Evolutionary conservation across 257 asterid species (phyloP), one percentile per base, ranked within the genome.

Genomic region (Solanum sejunctum): DNA sequence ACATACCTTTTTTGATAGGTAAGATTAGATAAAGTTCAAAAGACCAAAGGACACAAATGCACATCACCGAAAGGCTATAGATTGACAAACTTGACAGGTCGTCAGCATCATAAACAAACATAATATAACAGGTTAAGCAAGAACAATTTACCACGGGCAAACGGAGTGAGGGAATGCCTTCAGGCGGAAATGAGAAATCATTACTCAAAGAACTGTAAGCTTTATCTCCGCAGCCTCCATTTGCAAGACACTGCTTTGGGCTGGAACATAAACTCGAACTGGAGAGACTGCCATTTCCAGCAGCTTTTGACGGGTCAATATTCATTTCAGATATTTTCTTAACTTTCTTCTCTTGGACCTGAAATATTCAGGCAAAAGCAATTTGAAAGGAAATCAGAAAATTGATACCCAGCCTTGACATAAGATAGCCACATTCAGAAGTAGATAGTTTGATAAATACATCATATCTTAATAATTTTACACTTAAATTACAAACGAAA

Each of bases 111-210:
- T 52, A 78, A 78, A 78, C 60, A 78, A 78, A 78, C 47, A 52
- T 52, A 54, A 52, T 54, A 78, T 78, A 17, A 78, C 5, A 28
- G 51, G 66, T 86, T 87, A 87, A 85, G 85, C 84, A 89, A 91
- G 92, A 91, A 92, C 91, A 94, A 88, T 85, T 91, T 91, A 94
- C 98, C 98, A 93, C 92, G 69, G 98, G 98, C 83, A 94, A 93
- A 79, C 92, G 93, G 56, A 93, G 89, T 12, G 92, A 87, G 73
- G 92, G 87, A 83, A 90, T 87, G 82, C 92, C 94, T 23, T 92
- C 95, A 21, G 90, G 91, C 4, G 89, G 93, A 85, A 89, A 89
- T 83, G 90, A 84, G 32, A 88, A 8, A 77, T 89, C 92, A 88
- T 86, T 92, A 89, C 92, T 87, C 87, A 84, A 85, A 84, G 88